phyloP scores from a whole-genome alignment of 1,284 basidiomycete species.

The Tetrapyrgos nigripes region DNA sequence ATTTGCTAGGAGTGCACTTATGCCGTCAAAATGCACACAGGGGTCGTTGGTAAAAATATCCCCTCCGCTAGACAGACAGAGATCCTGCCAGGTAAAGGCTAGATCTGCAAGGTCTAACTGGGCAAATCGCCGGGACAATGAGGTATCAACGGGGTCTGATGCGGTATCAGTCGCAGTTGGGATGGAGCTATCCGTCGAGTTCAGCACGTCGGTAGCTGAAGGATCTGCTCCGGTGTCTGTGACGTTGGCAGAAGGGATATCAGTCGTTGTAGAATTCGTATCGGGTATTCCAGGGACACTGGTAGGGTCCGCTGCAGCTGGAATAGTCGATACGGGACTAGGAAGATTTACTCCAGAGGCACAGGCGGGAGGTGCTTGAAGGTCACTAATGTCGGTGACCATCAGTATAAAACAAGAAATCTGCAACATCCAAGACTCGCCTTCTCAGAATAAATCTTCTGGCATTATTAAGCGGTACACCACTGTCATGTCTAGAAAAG shows the following conservation, averaged over 20 bases:
- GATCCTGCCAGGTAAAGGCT: constrained; percentile 40
- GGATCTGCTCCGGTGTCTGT: background rate
- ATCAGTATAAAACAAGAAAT: background rate
- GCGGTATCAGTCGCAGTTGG: constrained; percentile 14
- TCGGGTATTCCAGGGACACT: background rate
- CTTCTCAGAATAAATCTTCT: constrained; percentile 39
- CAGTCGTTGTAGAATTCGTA: background rate
- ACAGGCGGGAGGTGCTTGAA: constrained; percentile 33
- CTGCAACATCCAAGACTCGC: constrained; percentile 18
- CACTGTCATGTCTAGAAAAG: constrained; percentile 32
- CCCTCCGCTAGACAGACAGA: constrained; percentile 45
- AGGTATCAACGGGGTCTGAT: constrained; percentile 16
- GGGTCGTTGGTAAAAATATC: constrained; percentile 43
- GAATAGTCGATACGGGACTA: background rate
- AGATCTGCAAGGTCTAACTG: constrained; percentile 32
- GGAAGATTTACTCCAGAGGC: background rate
- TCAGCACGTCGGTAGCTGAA: constrained; percentile 3
- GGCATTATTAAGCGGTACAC: constrained; percentile 24
- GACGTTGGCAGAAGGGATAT: background rate
- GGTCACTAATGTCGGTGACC: constrained; percentile 26
- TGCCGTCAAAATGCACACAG: constrained; percentile 45
- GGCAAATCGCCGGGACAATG: constrained; percentile 25
- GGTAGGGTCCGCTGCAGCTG: constrained; percentile 30
- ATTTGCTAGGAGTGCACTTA: constrained; percentile 48
- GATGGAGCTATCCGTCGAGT: constrained; percentile 23